These are phyloP conservation scores for Litchi chinensis DNA, from an alignment of 345 rosid species.

Conservation along the genomic window DNA sequence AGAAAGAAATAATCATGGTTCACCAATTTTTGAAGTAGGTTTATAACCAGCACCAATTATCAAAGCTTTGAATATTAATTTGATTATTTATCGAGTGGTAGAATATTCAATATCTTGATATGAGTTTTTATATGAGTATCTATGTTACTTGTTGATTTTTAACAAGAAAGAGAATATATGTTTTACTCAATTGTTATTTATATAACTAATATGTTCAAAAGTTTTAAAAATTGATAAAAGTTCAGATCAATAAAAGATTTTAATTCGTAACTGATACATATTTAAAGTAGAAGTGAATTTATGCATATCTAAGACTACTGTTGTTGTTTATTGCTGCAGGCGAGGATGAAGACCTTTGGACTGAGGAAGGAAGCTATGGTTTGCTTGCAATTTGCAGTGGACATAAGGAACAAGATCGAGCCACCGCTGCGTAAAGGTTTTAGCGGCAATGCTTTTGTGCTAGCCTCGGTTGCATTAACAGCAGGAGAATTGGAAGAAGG, in stretches of 20 bases:
- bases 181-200: no score
- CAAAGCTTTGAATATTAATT: no score
- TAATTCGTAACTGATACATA: no score
- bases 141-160: no score
- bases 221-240: no score
- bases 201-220: neutral
- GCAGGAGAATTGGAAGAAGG: constrained; percentile 48
- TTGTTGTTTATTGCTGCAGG: constrained; percentile 33
- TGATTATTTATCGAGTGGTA: no score
- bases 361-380: constrained; percentile 50
- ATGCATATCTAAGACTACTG: neutral
- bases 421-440: constrained; percentile 55
- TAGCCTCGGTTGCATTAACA: constrained; percentile 54
- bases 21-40: neutral
- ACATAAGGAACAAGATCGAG: constrained; percentile 47
- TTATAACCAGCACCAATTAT: no score
- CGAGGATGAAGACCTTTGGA: constrained; percentile 55
- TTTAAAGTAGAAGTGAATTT: no score
- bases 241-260: neutral
- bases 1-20: neutral
- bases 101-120: no score
- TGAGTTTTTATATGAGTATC: no score
- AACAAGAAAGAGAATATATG: no score
- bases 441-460: constrained; percentile 67
- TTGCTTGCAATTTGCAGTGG: constrained; percentile 73